Conservation (phyloP, 164 flowering plant genomes). For the Magnolia officinalis region DNA sequence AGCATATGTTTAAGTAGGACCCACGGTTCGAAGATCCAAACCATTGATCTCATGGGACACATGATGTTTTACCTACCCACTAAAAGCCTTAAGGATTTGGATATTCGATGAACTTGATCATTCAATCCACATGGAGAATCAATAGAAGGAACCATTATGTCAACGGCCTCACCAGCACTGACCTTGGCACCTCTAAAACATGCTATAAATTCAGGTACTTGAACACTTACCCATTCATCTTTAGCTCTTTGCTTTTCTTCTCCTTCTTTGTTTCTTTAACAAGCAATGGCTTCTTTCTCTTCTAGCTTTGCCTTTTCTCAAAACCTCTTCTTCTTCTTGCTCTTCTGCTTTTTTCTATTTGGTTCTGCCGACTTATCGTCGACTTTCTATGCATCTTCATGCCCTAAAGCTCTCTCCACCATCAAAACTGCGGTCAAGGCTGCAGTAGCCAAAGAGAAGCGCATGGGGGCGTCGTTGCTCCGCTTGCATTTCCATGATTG, state of each 20-base stretch:
- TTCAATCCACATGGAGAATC: too few species aligned
- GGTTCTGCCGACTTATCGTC: background rate
- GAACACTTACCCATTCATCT: too few species aligned
- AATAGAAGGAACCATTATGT: too few species aligned
- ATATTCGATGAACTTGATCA: too few species aligned
- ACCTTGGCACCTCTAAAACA: background rate
- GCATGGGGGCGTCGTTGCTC: conserved; percentile 27
- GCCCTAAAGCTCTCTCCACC: conserved; percentile 23
- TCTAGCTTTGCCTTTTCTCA: background rate
- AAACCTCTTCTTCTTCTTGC: background rate
- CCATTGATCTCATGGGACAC: too few species aligned
- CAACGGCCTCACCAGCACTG: background rate
- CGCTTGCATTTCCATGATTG: conserved; percentile 23
- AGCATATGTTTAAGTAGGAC: too few species aligned
- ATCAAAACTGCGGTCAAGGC: conserved; percentile 6
- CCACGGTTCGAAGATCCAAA: too few species aligned
- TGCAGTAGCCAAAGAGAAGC: conserved; percentile 14
- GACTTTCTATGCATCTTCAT: conserved; percentile 12
- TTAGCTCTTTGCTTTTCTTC: too few species aligned
- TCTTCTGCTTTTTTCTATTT: background rate
- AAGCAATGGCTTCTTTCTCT: background rate
- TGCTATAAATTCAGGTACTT: too few species aligned
- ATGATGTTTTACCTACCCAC: too few species aligned
- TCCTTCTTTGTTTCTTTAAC: too few species aligned
- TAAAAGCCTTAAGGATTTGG: too few species aligned